Evolutionary conservation across 176 grass and related monocot species (phyloP), one percentile per base, ranked within the genome.

Genomic region (Cenchrus purpureus): DNA sequence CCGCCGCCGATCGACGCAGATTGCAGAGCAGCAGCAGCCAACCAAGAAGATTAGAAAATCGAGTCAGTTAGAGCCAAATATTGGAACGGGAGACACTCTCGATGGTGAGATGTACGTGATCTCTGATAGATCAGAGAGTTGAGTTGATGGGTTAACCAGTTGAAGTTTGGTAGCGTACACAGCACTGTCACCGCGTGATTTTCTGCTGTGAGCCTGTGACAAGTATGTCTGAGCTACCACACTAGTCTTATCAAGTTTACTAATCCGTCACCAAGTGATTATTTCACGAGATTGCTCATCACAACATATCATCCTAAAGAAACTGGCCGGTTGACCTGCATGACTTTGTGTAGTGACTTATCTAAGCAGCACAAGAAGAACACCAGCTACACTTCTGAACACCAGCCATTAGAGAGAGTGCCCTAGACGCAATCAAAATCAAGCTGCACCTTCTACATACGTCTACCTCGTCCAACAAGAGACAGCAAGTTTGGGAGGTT

Each of bases 1-100:
- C 50, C 60, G 12, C 14, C 46, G 56, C 74, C 65, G 73, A 44
- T 28, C 31, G 73, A 43, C 43, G 51, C 76, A 74, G 70, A 78
- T 52, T 19, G 53, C 12, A 50, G n/a, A 76, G 65, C 32, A 85
- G 48, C 37, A 77, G 74, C 54, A 85, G 28, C 20, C 76, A 49
- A 85, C 73, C 3, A 67, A 19, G 55, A 52, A 52, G 63, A 78
- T 49, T 44, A 52, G 7, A 84, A 87, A 84, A 68, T 62, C 6
- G 3, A 77, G 71, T 89, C 56, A 89, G 74, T 89, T 64, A 89
- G 74, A 55, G 29, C n/a, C 7, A 82, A 89, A 22, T 60, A 15
- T 65, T 69, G 70, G 20, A 7, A 56, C 40, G 20, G 37, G 37
- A 54, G 11, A 63, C 45, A 52, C 0, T 71, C 4, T 15, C 57